Percentiles rank a stretch among this genome's conserved stretches.
Conservation (phyloP, 2,329 filamentous ascomycete species). For the Magnaporthiopsis incrustans region DNA sequence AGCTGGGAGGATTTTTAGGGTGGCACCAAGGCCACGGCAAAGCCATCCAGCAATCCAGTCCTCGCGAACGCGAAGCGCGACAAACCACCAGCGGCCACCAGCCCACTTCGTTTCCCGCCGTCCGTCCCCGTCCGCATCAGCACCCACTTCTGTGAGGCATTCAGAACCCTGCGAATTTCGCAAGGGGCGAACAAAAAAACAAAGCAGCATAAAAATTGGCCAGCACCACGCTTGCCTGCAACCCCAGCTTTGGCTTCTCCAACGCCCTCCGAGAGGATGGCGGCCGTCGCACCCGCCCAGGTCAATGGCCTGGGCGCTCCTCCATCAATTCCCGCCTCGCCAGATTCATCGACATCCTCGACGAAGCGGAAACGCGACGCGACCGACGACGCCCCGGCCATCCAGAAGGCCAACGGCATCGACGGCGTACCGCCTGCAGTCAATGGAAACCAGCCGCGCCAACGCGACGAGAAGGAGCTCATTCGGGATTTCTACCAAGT, state of each 20-base stretch:
- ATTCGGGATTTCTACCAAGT: conserved; percentile 34
- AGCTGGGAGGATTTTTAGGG: conserved; percentile 15
- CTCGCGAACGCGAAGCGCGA: conserved; percentile 20
- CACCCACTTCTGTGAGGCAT: neutral
- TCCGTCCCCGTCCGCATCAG: neutral
- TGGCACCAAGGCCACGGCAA: conserved; percentile 8
- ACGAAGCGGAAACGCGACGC: conserved; percentile 53
- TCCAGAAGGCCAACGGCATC: conserved; percentile 13
- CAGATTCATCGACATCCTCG: conserved; percentile 20
- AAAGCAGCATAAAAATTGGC: neutral
- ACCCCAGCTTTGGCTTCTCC: neutral
- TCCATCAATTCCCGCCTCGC: conserved; percentile 19
- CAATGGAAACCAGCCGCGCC: conserved; percentile 4
- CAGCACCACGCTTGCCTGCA: neutral
- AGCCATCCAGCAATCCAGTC: conserved; percentile 5
- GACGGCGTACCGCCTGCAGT: conserved; percentile 20
- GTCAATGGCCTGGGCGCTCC: conserved; percentile 22
- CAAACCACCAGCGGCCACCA: conserved; percentile 6
- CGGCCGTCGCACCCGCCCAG: conserved; percentile 20
- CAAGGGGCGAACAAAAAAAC: neutral
- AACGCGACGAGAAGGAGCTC: conserved; percentile 24
- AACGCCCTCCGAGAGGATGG: conserved; percentile 17
- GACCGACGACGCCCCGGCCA: conserved; percentile 26
- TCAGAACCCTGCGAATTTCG: neutral
- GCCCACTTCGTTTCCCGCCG: neutral